A percentile compares a stretch with the other conserved stretches of the same genome.
Evolutionary conservation across 176 grass and related monocot genomes (phyloP).

Genomic region (Metroxylon sagu): DNA sequence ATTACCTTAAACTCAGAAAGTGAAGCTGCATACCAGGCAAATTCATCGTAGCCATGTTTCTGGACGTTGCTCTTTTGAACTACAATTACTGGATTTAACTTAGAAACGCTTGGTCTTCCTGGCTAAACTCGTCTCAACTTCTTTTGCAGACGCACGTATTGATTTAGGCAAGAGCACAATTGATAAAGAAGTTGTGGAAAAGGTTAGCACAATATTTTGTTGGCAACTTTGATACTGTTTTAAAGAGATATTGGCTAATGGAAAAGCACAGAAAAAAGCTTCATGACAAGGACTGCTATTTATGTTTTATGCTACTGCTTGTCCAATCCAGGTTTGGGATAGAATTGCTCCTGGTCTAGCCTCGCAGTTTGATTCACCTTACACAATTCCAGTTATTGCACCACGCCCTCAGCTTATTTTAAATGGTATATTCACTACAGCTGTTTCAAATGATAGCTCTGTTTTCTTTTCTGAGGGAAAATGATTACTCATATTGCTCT

Average conservation of each 20-base stretch:
- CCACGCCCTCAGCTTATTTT: slow-evolving; percentile 61
- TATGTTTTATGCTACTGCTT: not conserved
- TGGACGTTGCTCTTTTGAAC: too few relatives aligned
- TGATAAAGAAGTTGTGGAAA: slow-evolving; percentile 66
- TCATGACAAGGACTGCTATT: too few relatives aligned
- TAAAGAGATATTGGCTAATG: too few relatives aligned
- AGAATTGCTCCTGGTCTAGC: slow-evolving; percentile 77
- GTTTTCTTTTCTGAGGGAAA: too few relatives aligned
- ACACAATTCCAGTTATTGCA: slow-evolving; percentile 48
- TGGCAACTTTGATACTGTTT: not conserved
- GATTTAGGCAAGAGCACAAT: slow-evolving; percentile 63
- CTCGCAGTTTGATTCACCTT: slow-evolving; percentile 58
- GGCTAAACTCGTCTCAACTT: not conserved
- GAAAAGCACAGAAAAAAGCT: too few relatives aligned
- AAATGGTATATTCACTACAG: slow-evolving; percentile 43
- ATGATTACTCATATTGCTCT: too few relatives aligned
- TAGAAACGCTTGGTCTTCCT: too few relatives aligned
- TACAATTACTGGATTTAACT: too few relatives aligned
- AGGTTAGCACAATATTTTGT: slow-evolving; percentile 30
- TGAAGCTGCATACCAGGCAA: too few relatives aligned
- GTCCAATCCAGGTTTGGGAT: slow-evolving; percentile 70
- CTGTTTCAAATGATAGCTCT: too few relatives aligned
- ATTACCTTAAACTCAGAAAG: too few relatives aligned
- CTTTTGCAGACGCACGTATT: slow-evolving; percentile 55
- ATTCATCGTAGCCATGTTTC: too few relatives aligned